Conservation (phyloP, 106 monocot genomes). For the Cymbidium sinense region DNA sequence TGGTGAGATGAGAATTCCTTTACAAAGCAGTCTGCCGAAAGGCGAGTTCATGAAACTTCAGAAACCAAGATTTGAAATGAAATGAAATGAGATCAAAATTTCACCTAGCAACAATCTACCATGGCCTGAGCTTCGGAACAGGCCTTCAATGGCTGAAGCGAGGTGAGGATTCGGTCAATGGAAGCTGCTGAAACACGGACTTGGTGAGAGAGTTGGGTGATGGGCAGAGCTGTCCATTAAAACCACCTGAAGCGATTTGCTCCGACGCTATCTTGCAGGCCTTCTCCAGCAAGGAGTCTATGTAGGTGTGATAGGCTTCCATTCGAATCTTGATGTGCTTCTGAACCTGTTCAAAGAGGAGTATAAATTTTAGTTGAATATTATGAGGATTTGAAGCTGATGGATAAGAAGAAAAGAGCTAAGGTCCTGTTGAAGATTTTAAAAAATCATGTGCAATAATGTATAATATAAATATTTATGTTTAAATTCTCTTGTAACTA, state of each 20-base stretch:
- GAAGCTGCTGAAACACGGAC: constrained; percentile 38
- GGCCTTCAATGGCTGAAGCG: constrained; percentile 23
- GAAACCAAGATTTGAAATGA: not conserved
- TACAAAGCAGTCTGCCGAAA: not conserved
- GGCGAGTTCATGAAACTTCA: not conserved
- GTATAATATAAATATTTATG: no score
- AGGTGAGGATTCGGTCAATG: constrained; percentile 21
- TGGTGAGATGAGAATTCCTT: not conserved
- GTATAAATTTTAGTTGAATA: not conserved
- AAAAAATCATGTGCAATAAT: no score
- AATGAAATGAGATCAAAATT: not conserved
- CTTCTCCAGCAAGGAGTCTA: constrained; percentile 63
- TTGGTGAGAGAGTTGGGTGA: constrained; percentile 30
- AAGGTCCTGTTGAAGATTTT: no score
- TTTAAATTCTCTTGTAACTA: no score
- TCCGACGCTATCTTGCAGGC: constrained; percentile 81
- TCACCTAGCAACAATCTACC: not conserved
- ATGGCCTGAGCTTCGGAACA: not conserved
- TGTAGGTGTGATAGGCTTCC: constrained; percentile 84
- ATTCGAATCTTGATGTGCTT: constrained; percentile 83
- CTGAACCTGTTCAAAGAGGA: constrained; percentile 57
- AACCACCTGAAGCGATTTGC: constrained; percentile 55
- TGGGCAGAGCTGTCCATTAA: constrained; percentile 23
- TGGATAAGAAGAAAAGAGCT: no score
- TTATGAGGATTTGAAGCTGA: not conserved